phyloP scores from a whole-genome alignment of 2,329 filamentous ascomycete genomes.

The Aureobasidium lini region DNA sequence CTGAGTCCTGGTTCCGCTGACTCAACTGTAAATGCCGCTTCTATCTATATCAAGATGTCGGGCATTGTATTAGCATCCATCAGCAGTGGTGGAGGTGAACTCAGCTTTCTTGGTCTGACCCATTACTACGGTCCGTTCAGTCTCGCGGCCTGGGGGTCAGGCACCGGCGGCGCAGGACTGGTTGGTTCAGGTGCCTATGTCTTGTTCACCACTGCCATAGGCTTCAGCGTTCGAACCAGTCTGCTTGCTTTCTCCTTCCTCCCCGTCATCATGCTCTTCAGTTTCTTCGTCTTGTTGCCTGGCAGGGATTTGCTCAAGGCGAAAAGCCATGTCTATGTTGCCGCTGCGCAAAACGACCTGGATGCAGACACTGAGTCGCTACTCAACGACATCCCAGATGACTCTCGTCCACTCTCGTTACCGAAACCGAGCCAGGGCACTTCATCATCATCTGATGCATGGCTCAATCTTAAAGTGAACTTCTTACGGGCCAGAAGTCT shows the following conservation, averaged over 20 bases:
- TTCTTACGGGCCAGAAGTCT: constrained; percentile 61
- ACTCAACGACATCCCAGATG: background rate
- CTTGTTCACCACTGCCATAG: constrained; percentile 70
- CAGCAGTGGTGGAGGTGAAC: constrained; percentile 77
- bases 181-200: constrained; percentile 85
- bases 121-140: constrained; percentile 88
- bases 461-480: constrained; percentile 21
- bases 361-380: constrained; percentile 19
- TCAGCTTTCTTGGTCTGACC: constrained; percentile 84
- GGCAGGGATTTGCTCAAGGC: constrained; percentile 51
- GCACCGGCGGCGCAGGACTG: constrained; percentile 82
- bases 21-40: constrained; percentile 27
- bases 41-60: constrained; percentile 65
- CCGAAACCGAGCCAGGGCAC: background rate
- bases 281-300: constrained; percentile 79
- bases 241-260: constrained; percentile 71
- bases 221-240: constrained; percentile 65
- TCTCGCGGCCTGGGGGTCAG: constrained; percentile 84
- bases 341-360: constrained; percentile 33
- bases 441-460: background rate
- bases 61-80: constrained; percentile 82
- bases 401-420: background rate
- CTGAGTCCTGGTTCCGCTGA: constrained; percentile 52
- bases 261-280: constrained; percentile 72
- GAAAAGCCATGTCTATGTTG: constrained; percentile 44